These are phyloP conservation scores for Guillardia theta DNA, from an alignment of 78 protist species.

Conservation along the genomic window DNA sequence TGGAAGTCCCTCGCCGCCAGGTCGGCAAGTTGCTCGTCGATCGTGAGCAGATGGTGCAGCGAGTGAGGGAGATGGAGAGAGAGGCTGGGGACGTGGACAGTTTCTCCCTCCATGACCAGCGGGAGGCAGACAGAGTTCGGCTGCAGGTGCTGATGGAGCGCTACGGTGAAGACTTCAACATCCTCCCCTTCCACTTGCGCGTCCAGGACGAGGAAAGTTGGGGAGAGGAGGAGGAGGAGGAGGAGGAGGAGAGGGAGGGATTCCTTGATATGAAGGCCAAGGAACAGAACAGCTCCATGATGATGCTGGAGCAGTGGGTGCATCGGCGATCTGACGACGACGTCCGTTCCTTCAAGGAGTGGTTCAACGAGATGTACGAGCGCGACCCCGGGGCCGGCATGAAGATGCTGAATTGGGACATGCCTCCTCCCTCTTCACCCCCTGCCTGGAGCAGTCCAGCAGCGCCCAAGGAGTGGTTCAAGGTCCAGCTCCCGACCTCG, in stretches of 20 bases:
- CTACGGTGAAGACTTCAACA: not conserved
- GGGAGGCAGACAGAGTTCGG: not conserved
- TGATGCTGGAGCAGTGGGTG: not conserved
- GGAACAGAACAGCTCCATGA: not conserved
- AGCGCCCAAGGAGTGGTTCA: no score
- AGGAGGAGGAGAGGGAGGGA: not conserved
- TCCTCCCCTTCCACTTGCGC: not conserved
- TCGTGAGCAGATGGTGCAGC: not conserved
- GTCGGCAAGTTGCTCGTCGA: not conserved
- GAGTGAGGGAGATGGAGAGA: not conserved
- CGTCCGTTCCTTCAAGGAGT: not conserved
- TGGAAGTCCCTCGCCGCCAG: no score
- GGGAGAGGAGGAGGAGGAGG: not conserved
- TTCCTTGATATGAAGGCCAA: not conserved
- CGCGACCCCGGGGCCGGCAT: not conserved
- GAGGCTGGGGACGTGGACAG: not conserved
- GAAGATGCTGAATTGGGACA: not conserved
- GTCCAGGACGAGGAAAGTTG: not conserved
- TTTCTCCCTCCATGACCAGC: not conserved
- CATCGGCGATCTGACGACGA: not conserved
- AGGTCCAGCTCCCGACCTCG: no score
- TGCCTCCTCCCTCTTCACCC: not conserved
- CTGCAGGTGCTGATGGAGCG: not conserved
- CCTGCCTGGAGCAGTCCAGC: no score
- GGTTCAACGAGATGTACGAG: constrained; percentile 22